Percentiles rank a stretch among this genome's conserved stretches.
Evolutionary conservation across 805 yeast genomes (phyloP).

Genomic region (Lipomyces kockii): DNA sequence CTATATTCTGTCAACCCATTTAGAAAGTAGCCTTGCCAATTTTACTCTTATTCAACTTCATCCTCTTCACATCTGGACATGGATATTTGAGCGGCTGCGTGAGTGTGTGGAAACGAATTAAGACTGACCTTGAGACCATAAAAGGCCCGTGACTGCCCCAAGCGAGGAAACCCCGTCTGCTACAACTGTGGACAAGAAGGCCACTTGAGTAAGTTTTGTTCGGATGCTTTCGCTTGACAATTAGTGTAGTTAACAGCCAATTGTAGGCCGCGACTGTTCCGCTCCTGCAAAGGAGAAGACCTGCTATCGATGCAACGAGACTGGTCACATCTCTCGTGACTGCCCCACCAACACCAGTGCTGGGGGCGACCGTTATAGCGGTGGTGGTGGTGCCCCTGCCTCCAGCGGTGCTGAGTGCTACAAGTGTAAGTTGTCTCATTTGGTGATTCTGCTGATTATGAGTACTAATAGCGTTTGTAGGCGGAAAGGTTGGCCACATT

Average conservation of each 20-base stretch:
- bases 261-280: conserved; percentile 84
- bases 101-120: background rate
- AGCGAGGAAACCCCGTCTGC: conserved; percentile 47
- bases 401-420: conserved; percentile 70
- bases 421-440: conserved; percentile 57
- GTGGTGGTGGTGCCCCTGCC: conserved; percentile 15
- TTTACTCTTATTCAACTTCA: background rate
- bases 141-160: conserved; percentile 47
- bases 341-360: conserved; percentile 67
- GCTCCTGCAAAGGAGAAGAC: conserved; percentile 84
- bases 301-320: conserved; percentile 91
- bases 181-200: conserved; percentile 47
- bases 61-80: background rate
- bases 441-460: conserved; percentile 6
- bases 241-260: background rate
- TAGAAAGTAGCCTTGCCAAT: background rate
- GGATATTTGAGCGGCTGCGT: background rate
- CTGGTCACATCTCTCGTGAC: conserved; percentile 87
- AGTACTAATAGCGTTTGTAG: conserved; percentile 38
- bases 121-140: conserved; percentile 1
- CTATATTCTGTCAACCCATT: background rate
- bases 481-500: conserved; percentile 84
- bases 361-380: conserved; percentile 13
- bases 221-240: background rate
- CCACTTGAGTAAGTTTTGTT: conserved; percentile 28